Evolutionary conservation across 2,329 filamentous ascomycete genomes (phyloP).

Genomic region (Trichoderma cornu-damae): DNA sequence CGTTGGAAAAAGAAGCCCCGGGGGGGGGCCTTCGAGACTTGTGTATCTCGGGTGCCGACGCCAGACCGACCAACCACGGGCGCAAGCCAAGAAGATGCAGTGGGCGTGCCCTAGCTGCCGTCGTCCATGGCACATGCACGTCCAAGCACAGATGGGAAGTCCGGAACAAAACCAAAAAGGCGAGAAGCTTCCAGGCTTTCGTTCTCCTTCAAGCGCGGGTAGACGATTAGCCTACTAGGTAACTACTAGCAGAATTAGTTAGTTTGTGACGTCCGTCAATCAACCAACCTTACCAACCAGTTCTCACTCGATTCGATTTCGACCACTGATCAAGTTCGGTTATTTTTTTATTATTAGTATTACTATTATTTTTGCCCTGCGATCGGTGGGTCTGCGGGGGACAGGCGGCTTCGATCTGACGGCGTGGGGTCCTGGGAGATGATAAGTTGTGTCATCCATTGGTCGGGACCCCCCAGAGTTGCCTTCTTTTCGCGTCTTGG

Average conservation of each 20-base stretch:
- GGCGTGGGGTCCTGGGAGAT: neutral
- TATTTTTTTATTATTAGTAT: too few species aligned
- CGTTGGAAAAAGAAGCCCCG: neutral
- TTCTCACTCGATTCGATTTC: neutral
- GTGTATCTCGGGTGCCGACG: neutral
- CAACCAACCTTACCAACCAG: neutral
- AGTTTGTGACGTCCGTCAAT: constrained; percentile 1
- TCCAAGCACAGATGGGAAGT: neutral
- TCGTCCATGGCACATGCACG: neutral
- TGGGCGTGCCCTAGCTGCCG: neutral
- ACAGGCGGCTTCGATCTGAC: constrained; percentile 12
- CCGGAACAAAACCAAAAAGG: neutral
- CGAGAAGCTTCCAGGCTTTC: constrained; percentile 1
- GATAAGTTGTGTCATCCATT: neutral
- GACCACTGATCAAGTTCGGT: constrained; percentile 1
- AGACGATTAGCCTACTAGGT: neutral
- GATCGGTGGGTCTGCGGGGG: constrained; percentile 17
- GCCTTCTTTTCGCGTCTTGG: neutral
- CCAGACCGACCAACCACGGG: neutral
- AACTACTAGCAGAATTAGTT: too few species aligned
- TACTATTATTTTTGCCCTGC: neutral
- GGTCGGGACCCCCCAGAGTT: neutral
- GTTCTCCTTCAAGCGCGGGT: neutral
- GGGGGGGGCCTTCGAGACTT: neutral
- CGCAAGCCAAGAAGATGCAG: constrained; percentile 8